A percentile compares a stretch with the other conserved stretches of the same genome.
Evolutionary conservation across 202 grass and related monocot genomes (phyloP).

Genomic region (Thinopyrum obtusiflorum): DNA sequence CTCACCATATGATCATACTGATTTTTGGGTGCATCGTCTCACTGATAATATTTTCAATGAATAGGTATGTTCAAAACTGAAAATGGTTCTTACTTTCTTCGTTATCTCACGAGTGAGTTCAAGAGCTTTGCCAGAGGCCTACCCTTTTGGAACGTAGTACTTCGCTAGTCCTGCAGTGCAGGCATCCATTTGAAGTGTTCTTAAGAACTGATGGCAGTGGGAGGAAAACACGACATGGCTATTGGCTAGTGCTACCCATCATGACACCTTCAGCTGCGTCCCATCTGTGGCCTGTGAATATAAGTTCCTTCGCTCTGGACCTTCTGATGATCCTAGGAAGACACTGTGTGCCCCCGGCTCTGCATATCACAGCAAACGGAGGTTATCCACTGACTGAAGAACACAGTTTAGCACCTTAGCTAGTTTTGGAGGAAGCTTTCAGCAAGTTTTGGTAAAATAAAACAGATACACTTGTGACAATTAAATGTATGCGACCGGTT

Average conservation of each 20-base stretch:
- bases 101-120: conserved; percentile 61
- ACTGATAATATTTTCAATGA: background rate
- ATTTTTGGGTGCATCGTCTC: background rate
- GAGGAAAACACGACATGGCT: background rate
- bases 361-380: conserved; percentile 14
- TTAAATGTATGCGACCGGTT: background rate
- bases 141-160: conserved; percentile 61
- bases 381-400: background rate
- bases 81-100: conserved; percentile 47
- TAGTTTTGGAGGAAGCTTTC: conserved; percentile 3
- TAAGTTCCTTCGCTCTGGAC: conserved; percentile 69
- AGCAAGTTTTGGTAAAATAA: background rate
- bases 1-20: background rate
- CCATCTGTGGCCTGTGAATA: conserved; percentile 65
- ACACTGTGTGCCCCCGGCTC: conserved; percentile 69
- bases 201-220: background rate
- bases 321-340: conserved; percentile 65
- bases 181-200: background rate
- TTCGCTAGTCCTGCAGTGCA: conserved; percentile 51
- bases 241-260: conserved; percentile 37
- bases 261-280: conserved; percentile 58
- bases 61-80: background rate
- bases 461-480: background rate
- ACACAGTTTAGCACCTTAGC: background rate
- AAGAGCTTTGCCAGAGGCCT: conserved; percentile 62